A percentile compares a stretch with the other conserved stretches of the same genome.
Evolutionary conservation across 106 monocot species (phyloP).

Genomic region (Acanthochlamys bracteata): DNA sequence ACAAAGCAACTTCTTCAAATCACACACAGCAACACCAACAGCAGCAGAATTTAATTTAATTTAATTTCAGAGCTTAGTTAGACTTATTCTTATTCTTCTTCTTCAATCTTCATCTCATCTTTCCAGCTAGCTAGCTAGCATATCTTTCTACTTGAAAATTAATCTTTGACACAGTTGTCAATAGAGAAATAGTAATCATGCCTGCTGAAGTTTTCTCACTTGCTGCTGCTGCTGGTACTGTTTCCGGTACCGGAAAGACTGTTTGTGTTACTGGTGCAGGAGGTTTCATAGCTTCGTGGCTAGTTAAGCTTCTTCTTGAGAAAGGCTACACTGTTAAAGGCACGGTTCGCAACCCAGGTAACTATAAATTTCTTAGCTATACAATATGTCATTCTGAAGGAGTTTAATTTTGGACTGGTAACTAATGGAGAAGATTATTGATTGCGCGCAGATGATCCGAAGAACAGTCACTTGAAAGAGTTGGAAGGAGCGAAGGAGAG

Average conservation of each 20-base stretch:
- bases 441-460: slow-evolving; percentile 22
- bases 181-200: not conserved
- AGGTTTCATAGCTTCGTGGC: slow-evolving; percentile 48
- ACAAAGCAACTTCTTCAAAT: no score
- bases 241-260: slow-evolving; percentile 16
- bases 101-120: no score
- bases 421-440: not conserved
- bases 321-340: slow-evolving; percentile 44
- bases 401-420: not conserved
- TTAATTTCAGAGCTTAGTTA: no score
- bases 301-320: slow-evolving; percentile 49
- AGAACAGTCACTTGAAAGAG: slow-evolving; percentile 29
- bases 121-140: no score
- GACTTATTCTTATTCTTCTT: no score
- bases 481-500: slow-evolving; percentile 41
- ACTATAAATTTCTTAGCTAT: not conserved
- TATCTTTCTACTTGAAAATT: no score
- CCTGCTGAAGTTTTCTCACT: not conserved
- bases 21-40: no score
- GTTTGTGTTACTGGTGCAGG: slow-evolving; percentile 52
- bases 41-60: no score
- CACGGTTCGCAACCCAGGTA: slow-evolving; percentile 41
- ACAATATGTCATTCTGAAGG: not conserved
- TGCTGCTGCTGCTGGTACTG: not conserved
- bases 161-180: no score